phyloP scores from a whole-genome alignment of 768 basidiomycete genomes.

The Suillus lakei region DNA sequence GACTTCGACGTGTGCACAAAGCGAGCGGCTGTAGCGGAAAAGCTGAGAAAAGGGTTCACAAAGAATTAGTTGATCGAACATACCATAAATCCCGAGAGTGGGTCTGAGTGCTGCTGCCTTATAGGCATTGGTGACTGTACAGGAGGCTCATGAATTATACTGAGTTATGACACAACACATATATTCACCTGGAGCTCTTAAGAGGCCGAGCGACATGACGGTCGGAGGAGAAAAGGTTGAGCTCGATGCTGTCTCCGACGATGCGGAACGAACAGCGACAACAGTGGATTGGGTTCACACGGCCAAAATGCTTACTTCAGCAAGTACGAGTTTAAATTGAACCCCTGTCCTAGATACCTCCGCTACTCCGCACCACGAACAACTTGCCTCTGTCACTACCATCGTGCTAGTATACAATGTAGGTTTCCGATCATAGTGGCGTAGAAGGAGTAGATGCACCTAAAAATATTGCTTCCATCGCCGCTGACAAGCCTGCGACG shows the following conservation, averaged over 20 bases:
- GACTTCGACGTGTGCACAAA: conserved; percentile 59
- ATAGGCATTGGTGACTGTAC: conserved; percentile 41
- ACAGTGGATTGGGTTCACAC: not conserved
- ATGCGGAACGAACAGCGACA: conserved; percentile 10
- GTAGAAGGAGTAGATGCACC: not conserved
- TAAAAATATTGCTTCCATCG: not conserved
- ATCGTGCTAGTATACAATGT: not conserved
- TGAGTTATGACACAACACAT: not conserved
- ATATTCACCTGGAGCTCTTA: conserved; percentile 40
- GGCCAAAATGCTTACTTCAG: conserved; percentile 6
- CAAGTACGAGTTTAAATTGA: not conserved
- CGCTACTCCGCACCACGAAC: too few relatives aligned
- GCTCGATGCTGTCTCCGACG: not conserved
- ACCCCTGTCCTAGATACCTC: too few relatives aligned
- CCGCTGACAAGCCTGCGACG: too few relatives aligned
- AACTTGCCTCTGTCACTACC: not conserved
- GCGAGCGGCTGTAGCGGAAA: conserved; percentile 48
- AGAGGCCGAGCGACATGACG: conserved; percentile 53
- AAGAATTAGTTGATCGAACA: conserved; percentile 17
- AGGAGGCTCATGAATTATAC: conserved; percentile 7
- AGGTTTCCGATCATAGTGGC: not conserved
- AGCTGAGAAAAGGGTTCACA: conserved; percentile 17
- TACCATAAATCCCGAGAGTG: conserved; percentile 48
- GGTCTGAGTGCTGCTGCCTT: conserved; percentile 53
- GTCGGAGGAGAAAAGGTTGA: conserved; percentile 12